Evolutionary conservation across 345 rosid species (phyloP).

Genomic region (Physaria fendleri): DNA sequence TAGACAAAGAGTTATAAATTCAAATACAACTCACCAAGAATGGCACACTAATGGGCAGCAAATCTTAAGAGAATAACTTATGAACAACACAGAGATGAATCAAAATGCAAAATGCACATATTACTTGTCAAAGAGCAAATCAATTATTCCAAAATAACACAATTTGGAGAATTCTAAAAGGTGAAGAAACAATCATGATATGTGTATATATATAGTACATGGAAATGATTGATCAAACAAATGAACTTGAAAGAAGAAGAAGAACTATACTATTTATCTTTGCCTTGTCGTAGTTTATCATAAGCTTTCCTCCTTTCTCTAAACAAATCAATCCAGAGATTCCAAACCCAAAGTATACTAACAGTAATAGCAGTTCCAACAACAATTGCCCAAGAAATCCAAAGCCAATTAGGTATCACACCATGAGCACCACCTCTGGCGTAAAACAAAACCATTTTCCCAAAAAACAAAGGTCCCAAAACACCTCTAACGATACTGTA

Average conservation of each 20-base stretch:
- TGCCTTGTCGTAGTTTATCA: constrained; percentile 36
- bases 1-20: background rate
- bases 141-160: constrained; percentile 4
- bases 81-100: background rate
- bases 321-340: constrained; percentile 64
- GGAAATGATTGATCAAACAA: constrained; percentile 1
- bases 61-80: background rate
- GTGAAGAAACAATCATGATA: constrained; percentile 8
- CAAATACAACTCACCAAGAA: background rate
- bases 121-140: background rate
- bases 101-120: constrained; percentile 1
- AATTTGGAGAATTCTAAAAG: background rate
- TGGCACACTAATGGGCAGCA: background rate
- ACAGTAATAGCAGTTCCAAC: constrained; percentile 58
- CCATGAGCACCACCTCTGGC: constrained; percentile 43
- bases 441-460: constrained; percentile 52
- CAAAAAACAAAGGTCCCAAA: constrained; percentile 59
- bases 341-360: constrained; percentile 76
- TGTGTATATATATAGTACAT: constrained; percentile 14
- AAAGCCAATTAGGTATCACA: constrained; percentile 70
- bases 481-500: constrained; percentile 67
- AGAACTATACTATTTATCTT: constrained; percentile 45
- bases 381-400: constrained; percentile 82
- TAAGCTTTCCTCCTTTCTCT: constrained; percentile 42
- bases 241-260: background rate